A percentile compares a stretch with the other conserved stretches of the same genome.
Evolutionary conservation across 805 yeast species (phyloP).

Genomic region (Ogataea saltuana): DNA sequence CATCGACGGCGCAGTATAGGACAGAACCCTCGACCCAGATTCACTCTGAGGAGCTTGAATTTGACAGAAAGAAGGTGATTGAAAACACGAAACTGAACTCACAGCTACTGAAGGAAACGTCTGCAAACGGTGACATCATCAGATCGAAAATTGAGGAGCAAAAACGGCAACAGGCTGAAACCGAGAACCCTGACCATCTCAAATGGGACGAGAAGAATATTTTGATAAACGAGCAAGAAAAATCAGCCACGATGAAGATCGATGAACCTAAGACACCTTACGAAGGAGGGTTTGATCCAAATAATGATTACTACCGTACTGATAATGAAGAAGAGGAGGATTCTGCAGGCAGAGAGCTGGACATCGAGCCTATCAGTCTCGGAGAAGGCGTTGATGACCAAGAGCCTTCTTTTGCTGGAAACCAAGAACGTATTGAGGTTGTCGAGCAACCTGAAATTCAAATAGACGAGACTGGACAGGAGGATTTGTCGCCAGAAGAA

Average conservation of each 20-base stretch:
- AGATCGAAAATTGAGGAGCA: conserved; percentile 46
- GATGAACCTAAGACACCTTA: conserved; percentile 97
- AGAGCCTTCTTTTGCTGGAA: conserved; percentile 8
- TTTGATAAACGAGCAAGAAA: conserved; percentile 70
- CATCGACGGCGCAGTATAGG: conserved; percentile 25
- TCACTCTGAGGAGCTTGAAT: conserved; percentile 16
- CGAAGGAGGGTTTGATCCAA: conserved; percentile 84
- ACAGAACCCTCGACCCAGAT: conserved; percentile 22
- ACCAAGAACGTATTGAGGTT: conserved; percentile 23
- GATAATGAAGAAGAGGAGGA: conserved; percentile 59
- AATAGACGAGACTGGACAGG: conserved; percentile 20
- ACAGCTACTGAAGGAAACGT: conserved; percentile 33
- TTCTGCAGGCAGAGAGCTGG: conserved; percentile 38
- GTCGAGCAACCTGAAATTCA: conserved; percentile 13
- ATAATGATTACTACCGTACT: conserved; percentile 73
- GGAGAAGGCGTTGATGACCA: conserved; percentile 39
- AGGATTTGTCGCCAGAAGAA: conserved; percentile 52
- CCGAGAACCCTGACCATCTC: conserved; percentile 46
- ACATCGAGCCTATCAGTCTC: conserved; percentile 34
- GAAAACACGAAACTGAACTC: conserved; percentile 80
- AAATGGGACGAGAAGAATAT: conserved; percentile 87
- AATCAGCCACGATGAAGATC: conserved; percentile 73
- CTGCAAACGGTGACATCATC: conserved; percentile 45
- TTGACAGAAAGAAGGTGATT: conserved; percentile 66
- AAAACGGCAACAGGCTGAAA: conserved; percentile 30